Evolutionary conservation across 495 filamentous ascomycete species (phyloP).

Genomic region (Rhypophila decipiens): DNA sequence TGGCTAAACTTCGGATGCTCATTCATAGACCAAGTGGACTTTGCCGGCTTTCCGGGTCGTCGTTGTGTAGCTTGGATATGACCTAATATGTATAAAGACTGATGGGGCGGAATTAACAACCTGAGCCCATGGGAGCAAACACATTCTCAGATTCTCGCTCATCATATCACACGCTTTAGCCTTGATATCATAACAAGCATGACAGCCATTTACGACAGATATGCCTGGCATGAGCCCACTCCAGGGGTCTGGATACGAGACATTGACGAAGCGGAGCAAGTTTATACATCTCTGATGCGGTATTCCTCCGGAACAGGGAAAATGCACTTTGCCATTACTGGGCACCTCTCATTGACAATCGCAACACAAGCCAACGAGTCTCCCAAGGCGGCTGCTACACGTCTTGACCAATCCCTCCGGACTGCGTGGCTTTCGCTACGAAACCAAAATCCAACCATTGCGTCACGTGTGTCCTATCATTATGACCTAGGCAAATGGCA

Average conservation of each 20-base stretch:
- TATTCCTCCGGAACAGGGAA: conserved; percentile 32
- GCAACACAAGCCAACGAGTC: neutral
- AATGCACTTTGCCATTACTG: conserved; percentile 34
- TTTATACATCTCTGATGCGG: conserved; percentile 33
- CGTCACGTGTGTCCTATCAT: conserved; percentile 28
- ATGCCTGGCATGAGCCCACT: conserved; percentile 15
- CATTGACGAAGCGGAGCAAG: conserved; percentile 39
- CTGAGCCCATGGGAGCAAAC: too few species aligned
- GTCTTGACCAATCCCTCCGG: conserved; percentile 14
- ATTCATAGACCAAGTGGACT: too few species aligned
- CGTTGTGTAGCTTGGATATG: too few species aligned
- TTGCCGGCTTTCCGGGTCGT: too few species aligned
- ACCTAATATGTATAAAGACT: too few species aligned
- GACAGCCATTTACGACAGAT: conserved; percentile 1
- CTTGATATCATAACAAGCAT: too few species aligned
- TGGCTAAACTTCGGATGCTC: too few species aligned
- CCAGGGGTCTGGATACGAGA: conserved; percentile 33
- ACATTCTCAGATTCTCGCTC: too few species aligned
- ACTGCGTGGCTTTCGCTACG: conserved; percentile 37
- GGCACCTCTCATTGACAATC: conserved; percentile 19
- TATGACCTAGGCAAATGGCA: neutral
- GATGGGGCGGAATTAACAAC: too few species aligned
- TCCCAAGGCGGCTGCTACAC: too few species aligned
- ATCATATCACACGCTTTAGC: too few species aligned
- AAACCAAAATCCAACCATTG: conserved; percentile 39